Conservation (phyloP, 257 asterid genomes). For the Penstemon barbatus region DNA sequence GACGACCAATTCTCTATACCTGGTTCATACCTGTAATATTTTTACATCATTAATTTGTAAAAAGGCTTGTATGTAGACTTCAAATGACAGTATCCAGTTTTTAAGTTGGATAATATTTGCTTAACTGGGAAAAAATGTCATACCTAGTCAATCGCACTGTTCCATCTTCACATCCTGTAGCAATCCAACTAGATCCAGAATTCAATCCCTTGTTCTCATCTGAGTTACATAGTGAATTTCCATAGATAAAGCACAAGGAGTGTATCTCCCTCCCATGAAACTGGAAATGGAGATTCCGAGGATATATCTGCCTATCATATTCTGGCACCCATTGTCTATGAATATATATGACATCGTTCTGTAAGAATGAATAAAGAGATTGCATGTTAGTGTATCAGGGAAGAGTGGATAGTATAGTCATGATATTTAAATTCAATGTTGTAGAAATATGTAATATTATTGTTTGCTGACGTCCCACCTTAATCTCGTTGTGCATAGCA, state of each 20-base stretch:
- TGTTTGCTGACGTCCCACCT: background rate
- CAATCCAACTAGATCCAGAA: conserved; percentile 64
- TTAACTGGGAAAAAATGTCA: conserved; percentile 20
- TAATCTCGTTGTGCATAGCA: conserved; percentile 12
- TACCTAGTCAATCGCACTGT: conserved; percentile 93
- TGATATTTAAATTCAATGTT: conserved; percentile 9
- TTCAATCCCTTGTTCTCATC: conserved; percentile 37
- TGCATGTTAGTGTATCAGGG: conserved; percentile 15
- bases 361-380: conserved; percentile 33
- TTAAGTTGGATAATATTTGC: conserved; percentile 9
- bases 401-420: conserved; percentile 17
- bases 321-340: conserved; percentile 68
- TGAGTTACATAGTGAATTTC: conserved; percentile 36
- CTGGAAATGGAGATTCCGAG: conserved; percentile 81
- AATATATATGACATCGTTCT: conserved; percentile 78
- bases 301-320: conserved; percentile 59
- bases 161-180: conserved; percentile 99
- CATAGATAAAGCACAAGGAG: conserved; percentile 66
- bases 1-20: conserved; percentile 66
- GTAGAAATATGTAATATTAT: background rate
- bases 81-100: conserved; percentile 14
- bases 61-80: conserved; percentile 3
- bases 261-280: conserved; percentile 98
- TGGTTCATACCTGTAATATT: conserved; percentile 62
- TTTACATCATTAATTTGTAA: conserved; percentile 21